A percentile compares a stretch with the other conserved stretches of the same genome.
These are phyloP conservation scores for Penicillium canescens DNA, from an alignment of 495 filamentous ascomycete species.

Conservation along the genomic window DNA sequence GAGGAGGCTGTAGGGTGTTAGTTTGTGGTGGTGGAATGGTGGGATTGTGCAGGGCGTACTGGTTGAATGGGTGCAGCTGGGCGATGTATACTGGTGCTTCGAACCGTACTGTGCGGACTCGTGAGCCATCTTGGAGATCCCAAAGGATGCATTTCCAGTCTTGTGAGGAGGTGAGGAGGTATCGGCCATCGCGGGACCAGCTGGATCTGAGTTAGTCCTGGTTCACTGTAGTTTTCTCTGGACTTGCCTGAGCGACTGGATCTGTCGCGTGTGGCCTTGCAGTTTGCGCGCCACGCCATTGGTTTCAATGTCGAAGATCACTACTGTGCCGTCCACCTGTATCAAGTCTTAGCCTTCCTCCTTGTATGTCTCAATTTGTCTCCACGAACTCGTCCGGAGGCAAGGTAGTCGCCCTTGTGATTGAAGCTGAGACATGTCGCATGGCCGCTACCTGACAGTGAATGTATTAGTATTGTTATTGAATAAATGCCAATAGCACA, in stretches of 20 bases:
- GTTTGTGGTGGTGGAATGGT: neutral
- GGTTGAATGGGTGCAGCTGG: constrained; percentile 88
- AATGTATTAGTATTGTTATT: neutral
- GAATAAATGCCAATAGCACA: constrained; percentile 10
- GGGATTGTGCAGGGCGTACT: constrained; percentile 54
- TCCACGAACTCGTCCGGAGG: constrained; percentile 74
- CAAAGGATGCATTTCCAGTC: constrained; percentile 95
- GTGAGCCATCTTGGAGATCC: constrained; percentile 78
- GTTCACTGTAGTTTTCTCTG: neutral
- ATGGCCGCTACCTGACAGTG: constrained; percentile 57
- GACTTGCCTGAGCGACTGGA: constrained; percentile 72
- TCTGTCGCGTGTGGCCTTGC: constrained; percentile 84
- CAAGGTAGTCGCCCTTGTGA: constrained; percentile 88
- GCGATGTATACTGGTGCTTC: constrained; percentile 93
- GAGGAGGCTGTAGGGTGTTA: constrained; percentile 54
- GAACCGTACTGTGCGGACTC: constrained; percentile 74
- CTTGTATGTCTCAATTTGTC: neutral
- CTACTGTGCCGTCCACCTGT: constrained; percentile 83
- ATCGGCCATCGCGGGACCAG: constrained; percentile 90
- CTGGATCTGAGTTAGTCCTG: constrained; percentile 45
- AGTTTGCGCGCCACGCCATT: constrained; percentile 93
- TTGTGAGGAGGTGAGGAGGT: constrained; percentile 90
- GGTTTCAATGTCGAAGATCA: constrained; percentile 96
- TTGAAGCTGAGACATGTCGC: constrained; percentile 83
- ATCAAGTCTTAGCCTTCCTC: constrained; percentile 5